Conservation (phyloP, 768 basidiomycete genomes). For the Leucosporidium creatinivorum region DNA sequence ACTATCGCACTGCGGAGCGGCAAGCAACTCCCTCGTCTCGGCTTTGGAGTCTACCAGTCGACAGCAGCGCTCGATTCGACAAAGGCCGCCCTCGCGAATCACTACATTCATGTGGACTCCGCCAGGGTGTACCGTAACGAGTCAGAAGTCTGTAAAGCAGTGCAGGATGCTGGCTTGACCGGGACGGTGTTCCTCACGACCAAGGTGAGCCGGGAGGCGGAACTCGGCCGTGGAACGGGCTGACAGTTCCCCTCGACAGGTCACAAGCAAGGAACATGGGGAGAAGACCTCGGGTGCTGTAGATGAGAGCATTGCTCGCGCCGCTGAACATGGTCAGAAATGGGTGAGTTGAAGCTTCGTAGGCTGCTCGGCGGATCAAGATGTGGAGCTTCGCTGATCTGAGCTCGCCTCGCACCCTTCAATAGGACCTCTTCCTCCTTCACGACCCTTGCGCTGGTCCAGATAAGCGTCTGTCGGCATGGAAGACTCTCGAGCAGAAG, state of each 20-base stretch:
- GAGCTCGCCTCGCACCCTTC: background rate
- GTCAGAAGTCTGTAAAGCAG: conserved; percentile 11
- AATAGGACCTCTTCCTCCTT: conserved; percentile 41
- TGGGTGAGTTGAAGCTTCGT: conserved; percentile 18
- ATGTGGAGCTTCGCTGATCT: background rate
- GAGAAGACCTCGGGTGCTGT: conserved; percentile 14
- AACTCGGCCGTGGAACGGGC: no score
- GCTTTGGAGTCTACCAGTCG: conserved; percentile 41
- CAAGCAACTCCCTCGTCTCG: conserved; percentile 39
- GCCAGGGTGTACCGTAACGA: conserved; percentile 38
- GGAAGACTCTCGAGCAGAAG: conserved; percentile 64
- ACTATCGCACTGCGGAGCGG: conserved; percentile 7
- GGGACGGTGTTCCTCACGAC: conserved; percentile 33
- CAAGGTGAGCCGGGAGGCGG: conserved; percentile 15
- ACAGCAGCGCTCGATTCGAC: conserved; percentile 24
- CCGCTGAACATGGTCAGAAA: conserved; percentile 13
- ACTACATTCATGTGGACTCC: conserved; percentile 32
- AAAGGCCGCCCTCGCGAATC: conserved; percentile 35
- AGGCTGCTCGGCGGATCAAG: background rate
- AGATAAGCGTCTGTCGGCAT: conserved; percentile 42
- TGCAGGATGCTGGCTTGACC: background rate
- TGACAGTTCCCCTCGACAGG: no score
- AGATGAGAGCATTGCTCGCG: conserved; percentile 20
- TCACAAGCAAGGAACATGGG: conserved; percentile 30
- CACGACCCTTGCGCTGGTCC: conserved; percentile 43